A percentile compares a stretch with the other conserved stretches of the same genome.
Conservation (phyloP, 2,329 filamentous ascomycete genomes). For the Fusarium anthophilum region DNA sequence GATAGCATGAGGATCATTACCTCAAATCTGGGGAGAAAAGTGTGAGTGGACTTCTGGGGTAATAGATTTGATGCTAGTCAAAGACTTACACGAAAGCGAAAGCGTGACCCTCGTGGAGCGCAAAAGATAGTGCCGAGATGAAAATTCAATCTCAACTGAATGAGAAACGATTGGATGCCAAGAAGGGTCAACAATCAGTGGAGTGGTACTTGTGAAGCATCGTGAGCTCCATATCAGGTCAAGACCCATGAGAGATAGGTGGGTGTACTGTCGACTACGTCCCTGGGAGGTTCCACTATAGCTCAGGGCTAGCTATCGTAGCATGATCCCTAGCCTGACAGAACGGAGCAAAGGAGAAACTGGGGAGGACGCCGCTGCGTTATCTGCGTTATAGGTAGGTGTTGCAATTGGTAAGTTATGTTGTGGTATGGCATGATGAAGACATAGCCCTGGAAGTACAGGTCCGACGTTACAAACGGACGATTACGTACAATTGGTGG, state of each 20-base stretch:
- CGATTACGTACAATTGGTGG: slow-evolving; percentile 39
- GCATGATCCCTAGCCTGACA: slow-evolving; percentile 28
- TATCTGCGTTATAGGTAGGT: slow-evolving; percentile 16
- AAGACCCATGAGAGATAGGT: slow-evolving; percentile 24
- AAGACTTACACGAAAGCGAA: slow-evolving; percentile 1
- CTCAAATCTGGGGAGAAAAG: slow-evolving; percentile 35
- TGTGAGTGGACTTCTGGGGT: slow-evolving; percentile 42
- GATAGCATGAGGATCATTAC: slow-evolving; percentile 18
- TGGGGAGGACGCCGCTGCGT: slow-evolving; percentile 24
- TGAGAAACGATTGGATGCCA: slow-evolving; percentile 14
- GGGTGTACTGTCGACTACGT: neutral
- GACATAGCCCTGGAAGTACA: slow-evolving; percentile 14
- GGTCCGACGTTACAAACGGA: slow-evolving; percentile 25
- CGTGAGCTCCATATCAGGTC: slow-evolving; percentile 35
- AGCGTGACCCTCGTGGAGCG: neutral
- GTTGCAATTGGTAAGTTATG: slow-evolving; percentile 21
- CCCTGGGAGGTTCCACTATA: slow-evolving; percentile 30
- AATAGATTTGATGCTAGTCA: slow-evolving; percentile 18
- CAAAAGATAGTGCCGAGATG: slow-evolving; percentile 21
- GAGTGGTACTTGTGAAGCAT: slow-evolving; percentile 36
- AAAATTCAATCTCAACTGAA: slow-evolving; percentile 29
- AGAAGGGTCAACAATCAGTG: slow-evolving; percentile 7
- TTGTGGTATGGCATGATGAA: slow-evolving; percentile 34
- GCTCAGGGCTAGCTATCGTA: slow-evolving; percentile 29
- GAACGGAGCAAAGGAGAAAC: slow-evolving; percentile 35